Percentiles rank a stretch among this genome's conserved stretches.
These are phyloP conservation scores for Durio zibethinus DNA, from an alignment of 345 rosid genomes.

Conservation along the genomic window DNA sequence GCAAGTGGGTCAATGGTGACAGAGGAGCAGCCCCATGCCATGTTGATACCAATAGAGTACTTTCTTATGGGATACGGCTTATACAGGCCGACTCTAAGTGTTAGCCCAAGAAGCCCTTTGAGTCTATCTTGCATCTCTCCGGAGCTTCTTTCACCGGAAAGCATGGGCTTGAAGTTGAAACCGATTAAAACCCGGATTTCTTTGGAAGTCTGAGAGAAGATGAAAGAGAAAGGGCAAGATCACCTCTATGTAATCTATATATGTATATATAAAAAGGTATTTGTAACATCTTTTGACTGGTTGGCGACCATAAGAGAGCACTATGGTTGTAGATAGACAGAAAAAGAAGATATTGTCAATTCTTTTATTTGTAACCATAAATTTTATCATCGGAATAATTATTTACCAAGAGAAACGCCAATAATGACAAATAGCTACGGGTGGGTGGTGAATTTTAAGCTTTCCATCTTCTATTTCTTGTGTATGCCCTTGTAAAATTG, in stretches of 20 bases:
- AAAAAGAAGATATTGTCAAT: slow-evolving; percentile 23
- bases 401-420: slow-evolving; percentile 15
- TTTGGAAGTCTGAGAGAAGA: slow-evolving; percentile 3
- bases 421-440: slow-evolving; percentile 16
- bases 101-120: slow-evolving; percentile 88
- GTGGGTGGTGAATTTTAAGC: neutral
- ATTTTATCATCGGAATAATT: slow-evolving; percentile 25
- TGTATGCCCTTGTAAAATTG: neutral
- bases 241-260: slow-evolving; percentile 17
- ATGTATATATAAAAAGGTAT: slow-evolving; percentile 4
- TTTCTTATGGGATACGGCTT: slow-evolving; percentile 80
- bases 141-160: slow-evolving; percentile 90
- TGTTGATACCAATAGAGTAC: slow-evolving; percentile 89
- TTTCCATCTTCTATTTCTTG: neutral
- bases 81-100: slow-evolving; percentile 63
- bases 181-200: slow-evolving; percentile 76
- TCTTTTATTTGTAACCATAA: slow-evolving; percentile 29
- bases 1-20: slow-evolving; percentile 93
- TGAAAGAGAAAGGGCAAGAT: neutral
- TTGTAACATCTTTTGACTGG: slow-evolving; percentile 19
- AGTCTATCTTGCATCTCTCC: slow-evolving; percentile 77
- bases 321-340: slow-evolving; percentile 34
- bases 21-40: slow-evolving; percentile 95
- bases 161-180: slow-evolving; percentile 94
- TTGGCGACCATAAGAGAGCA: neutral